These are phyloP conservation scores for Boletus sp. DNA, from an alignment of 768 basidiomycete genomes.

Conservation along the genomic window DNA sequence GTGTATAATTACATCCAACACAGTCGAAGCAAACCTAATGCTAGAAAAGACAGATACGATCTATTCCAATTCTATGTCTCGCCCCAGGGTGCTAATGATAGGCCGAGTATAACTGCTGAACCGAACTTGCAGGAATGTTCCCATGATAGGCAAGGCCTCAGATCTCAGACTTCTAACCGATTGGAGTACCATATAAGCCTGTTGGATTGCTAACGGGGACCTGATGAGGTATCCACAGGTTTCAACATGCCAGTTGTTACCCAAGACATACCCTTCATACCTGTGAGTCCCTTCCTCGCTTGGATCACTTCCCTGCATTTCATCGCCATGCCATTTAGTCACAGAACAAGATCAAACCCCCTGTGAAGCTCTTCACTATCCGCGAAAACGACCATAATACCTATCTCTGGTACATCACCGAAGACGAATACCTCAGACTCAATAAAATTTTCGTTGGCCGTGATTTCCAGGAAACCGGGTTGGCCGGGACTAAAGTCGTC, in stretches of 20 bases:
- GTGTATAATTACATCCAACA: too few species aligned
- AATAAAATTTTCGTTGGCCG: slow-evolving; percentile 10
- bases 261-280: slow-evolving; percentile 7
- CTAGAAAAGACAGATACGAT: too few species aligned
- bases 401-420: slow-evolving; percentile 19
- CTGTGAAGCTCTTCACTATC: background rate
- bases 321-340: background rate
- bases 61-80: too few species aligned
- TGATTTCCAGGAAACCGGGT: slow-evolving; percentile 12
- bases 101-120: background rate
- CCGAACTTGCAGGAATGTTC: background rate
- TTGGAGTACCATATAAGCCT: background rate
- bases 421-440: slow-evolving; percentile 17
- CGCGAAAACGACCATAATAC: background rate
- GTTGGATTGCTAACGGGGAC: too few species aligned
- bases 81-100: too few species aligned
- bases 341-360: slow-evolving; percentile 8
- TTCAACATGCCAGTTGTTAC: slow-evolving; percentile 6
- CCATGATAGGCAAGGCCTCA: background rate
- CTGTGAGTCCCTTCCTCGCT: background rate
- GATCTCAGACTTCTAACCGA: too few species aligned
- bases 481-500: slow-evolving; percentile 15
- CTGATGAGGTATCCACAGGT: background rate
- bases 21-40: too few species aligned
- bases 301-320: background rate